These are phyloP conservation scores for Acanthamoeba lenticulata DNA, from an alignment of 208 protist genomes.

Conservation along the genomic window DNA sequence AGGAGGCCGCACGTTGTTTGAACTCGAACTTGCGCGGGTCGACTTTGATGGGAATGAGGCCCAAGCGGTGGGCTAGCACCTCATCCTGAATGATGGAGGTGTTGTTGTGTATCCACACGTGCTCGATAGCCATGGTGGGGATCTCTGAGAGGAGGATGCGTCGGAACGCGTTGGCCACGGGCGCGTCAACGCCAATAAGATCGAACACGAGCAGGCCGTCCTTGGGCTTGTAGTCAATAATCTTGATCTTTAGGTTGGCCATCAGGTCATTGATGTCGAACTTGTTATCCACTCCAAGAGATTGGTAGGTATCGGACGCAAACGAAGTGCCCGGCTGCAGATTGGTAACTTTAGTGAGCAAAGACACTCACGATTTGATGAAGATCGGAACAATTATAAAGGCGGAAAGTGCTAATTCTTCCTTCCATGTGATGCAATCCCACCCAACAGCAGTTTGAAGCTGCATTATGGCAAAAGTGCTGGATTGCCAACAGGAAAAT, in stretches of 20 bases:
- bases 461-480: background rate
- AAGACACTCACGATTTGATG: background rate
- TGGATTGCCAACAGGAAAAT: background rate
- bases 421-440: too few relatives aligned
- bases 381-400: too few relatives aligned
- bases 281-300: background rate
- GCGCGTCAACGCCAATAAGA: slow-evolving; percentile 89
- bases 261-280: slow-evolving; percentile 17
- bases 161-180: slow-evolving; percentile 97
- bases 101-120: slow-evolving; percentile 97
- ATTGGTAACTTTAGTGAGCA: too few relatives aligned
- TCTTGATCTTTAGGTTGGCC: background rate
- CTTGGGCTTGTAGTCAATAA: background rate
- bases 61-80: slow-evolving; percentile 96
- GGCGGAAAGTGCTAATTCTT: too few relatives aligned
- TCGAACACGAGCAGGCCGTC: slow-evolving; percentile 86
- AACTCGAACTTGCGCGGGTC: slow-evolving; percentile 89
- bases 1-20: slow-evolving; percentile 18
- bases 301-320: background rate
- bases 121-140: slow-evolving; percentile 98
- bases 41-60: slow-evolving; percentile 96
- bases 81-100: slow-evolving; percentile 98
- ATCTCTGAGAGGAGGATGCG: slow-evolving; percentile 96
- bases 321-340: background rate
- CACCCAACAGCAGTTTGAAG: too few relatives aligned